Evolutionary conservation across 1,284 basidiomycete genomes (phyloP), one percentile per base, ranked within the genome.

Genomic region (Inonotus obliquus): DNA sequence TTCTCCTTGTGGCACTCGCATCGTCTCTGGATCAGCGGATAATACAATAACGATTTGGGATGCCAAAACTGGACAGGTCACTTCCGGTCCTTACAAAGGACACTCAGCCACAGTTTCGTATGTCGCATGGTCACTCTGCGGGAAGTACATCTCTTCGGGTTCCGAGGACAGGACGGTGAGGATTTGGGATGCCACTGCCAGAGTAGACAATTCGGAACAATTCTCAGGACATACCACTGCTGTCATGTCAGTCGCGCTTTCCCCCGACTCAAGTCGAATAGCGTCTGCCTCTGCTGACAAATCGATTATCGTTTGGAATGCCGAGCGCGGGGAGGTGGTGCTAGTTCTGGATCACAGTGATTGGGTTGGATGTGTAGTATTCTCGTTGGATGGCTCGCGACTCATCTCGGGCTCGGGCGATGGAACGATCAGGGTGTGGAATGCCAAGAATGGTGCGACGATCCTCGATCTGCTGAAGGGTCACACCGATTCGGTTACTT

Each of bases 401-500:
- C 39, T 66, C 35, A 54, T 63, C 23, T 65, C 65, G 19, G 61
- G 56, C 9, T 63, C 61, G 11, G 10, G 6, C 4, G 63, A 65
- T 49, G 2, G 45, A 52, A 59, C 57, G 19, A 38, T 52, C n/a
- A 37, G 47, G 17, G 32, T 59, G 4, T 59, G 58, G 58, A 19
- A 52, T 48, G 14, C 23, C 19, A 21, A 48, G 19, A 48, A 4
- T 6, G 21, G 37, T 10, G 39, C 4, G 14, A 1, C 6, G 5
- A 25, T 25, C 5, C 7, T 65, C 52, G 69, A 73, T 56, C 66
- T 73, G 14, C 73, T 79, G 57, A 65, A 48, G 23, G 47, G 47
- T 11, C 47, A 48, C 23, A 5, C n/a, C 1, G 9, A 14, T 48
- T 6, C 1, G 9, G 19, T 48, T 25, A 9, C 6, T 1, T 55